These are phyloP conservation scores for Trametes sp. DNA, from an alignment of 1,284 basidiomycete species.

Conservation along the genomic window DNA sequence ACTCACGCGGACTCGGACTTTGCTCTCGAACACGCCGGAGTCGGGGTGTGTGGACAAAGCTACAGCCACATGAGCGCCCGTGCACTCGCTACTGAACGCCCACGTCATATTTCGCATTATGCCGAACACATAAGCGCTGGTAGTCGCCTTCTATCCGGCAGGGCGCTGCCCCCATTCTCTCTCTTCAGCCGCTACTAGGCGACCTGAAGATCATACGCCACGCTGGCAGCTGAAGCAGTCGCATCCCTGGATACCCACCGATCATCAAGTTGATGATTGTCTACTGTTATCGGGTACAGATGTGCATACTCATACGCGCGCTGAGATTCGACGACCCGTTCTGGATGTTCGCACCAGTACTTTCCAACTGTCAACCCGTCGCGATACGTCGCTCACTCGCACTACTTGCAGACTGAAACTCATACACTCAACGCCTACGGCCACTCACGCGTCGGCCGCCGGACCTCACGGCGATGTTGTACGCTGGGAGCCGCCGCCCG, in stretches of 20 bases:
- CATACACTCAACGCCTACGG: neutral
- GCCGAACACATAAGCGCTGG: neutral
- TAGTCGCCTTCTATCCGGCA: neutral
- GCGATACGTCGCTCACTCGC: too few species aligned
- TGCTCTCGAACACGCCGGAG: neutral
- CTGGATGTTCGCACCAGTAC: too few species aligned
- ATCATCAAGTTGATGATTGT: too few species aligned
- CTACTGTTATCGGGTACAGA: too few species aligned
- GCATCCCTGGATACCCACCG: too few species aligned
- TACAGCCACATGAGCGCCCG: neutral
- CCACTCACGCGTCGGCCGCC: neutral
- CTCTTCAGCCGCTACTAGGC: too few species aligned
- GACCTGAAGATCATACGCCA: too few species aligned
- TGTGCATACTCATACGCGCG: too few species aligned
- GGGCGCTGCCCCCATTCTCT: too few species aligned
- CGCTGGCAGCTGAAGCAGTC: too few species aligned
- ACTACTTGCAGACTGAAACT: neutral
- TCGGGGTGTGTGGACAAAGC: neutral
- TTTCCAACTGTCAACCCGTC: too few species aligned
- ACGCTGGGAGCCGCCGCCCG: neutral
- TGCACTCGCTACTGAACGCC: neutral
- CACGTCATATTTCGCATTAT: neutral
- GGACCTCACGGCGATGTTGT: neutral
- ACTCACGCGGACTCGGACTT: neutral
- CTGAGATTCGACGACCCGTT: too few species aligned